Evolutionary conservation across 352 stramenopile genomes (phyloP).

Genomic region (Elongisporangium anandrum): DNA sequence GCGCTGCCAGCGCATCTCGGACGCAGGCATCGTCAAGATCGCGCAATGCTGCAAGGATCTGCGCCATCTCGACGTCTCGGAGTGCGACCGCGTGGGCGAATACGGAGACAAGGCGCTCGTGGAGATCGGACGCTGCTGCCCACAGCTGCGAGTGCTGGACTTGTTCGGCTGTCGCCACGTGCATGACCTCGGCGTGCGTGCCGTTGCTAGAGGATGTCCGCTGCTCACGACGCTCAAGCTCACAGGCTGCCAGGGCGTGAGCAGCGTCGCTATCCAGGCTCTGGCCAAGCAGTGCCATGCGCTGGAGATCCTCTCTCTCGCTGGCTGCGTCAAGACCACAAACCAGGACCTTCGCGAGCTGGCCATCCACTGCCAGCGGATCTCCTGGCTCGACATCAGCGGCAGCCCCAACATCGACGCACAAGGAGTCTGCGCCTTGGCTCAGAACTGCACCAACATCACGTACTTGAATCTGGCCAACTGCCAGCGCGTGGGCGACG

Average conservation of each 20-base stretch:
- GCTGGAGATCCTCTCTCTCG: constrained; percentile 78
- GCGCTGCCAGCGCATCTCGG: constrained; percentile 72
- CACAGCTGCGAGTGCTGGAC: constrained; percentile 69
- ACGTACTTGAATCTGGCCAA: constrained; percentile 69
- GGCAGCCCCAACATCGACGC: constrained; percentile 65
- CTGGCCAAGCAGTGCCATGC: constrained; percentile 68
- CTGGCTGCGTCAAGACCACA: constrained; percentile 73
- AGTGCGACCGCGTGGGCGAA: constrained; percentile 84
- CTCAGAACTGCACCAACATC: constrained; percentile 46
- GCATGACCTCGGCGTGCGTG: constrained; percentile 70
- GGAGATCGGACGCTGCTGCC: constrained; percentile 83
- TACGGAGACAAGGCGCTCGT: constrained; percentile 91
- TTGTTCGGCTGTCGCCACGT: constrained; percentile 89
- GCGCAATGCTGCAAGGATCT: constrained; percentile 83
- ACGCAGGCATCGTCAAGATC: constrained; percentile 85
- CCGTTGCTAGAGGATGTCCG: constrained; percentile 79
- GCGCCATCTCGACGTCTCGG: constrained; percentile 77
- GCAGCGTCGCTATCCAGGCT: constrained; percentile 60
- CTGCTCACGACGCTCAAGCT: constrained; percentile 83
- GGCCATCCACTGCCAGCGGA: constrained; percentile 35
- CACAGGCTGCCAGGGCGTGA: constrained; percentile 83
- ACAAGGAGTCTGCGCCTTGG: constrained; percentile 51
- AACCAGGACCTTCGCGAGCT: constrained; percentile 70
- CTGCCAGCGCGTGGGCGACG: constrained; percentile 76
- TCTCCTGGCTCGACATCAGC: constrained; percentile 84